Conservation (phyloP, 2,329 filamentous ascomycete genomes). For the Venturia nashicola region DNA sequence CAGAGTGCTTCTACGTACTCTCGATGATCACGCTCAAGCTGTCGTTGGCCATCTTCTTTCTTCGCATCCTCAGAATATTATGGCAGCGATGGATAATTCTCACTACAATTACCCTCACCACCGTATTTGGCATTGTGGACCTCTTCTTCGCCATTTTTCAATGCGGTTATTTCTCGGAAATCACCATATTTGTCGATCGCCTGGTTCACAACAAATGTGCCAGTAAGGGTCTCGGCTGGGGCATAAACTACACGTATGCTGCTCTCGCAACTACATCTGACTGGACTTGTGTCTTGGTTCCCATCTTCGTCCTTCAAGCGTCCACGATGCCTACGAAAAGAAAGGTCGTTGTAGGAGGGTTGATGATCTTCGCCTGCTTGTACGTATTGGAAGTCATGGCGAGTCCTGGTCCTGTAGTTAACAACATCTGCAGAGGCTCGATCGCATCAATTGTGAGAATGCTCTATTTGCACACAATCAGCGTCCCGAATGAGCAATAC, state of each 20-base stretch:
- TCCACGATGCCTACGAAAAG: slow-evolving; percentile 28
- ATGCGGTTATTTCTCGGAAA: slow-evolving; percentile 17
- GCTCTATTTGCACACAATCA: slow-evolving; percentile 1
- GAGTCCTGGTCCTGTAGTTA: background rate
- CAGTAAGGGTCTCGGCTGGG: background rate
- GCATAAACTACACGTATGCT: slow-evolving; percentile 12
- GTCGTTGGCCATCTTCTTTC: slow-evolving; percentile 32
- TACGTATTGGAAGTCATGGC: background rate
- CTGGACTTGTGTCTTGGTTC: slow-evolving; percentile 25
- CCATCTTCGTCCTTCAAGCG: slow-evolving; percentile 27
- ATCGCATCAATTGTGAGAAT: slow-evolving; percentile 10
- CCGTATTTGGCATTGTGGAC: slow-evolving; percentile 21
- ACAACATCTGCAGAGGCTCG: background rate
- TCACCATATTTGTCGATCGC: background rate
- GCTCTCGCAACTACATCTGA: slow-evolving; percentile 25
- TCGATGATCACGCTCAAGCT: slow-evolving; percentile 31
- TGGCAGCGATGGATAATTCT: slow-evolving; percentile 24
- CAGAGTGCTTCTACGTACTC: slow-evolving; percentile 27
- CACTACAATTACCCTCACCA: slow-evolving; percentile 16
- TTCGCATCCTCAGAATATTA: slow-evolving; percentile 26
- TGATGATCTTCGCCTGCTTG: slow-evolving; percentile 29
- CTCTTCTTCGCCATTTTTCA: slow-evolving; percentile 20
- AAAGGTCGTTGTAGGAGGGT: slow-evolving; percentile 27
- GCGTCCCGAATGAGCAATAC: background rate
- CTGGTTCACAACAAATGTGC: slow-evolving; percentile 6